Base-by-base conservation (phyloP, 176 grass and related monocot genomes). In the Zizania latifolia region DNA sequence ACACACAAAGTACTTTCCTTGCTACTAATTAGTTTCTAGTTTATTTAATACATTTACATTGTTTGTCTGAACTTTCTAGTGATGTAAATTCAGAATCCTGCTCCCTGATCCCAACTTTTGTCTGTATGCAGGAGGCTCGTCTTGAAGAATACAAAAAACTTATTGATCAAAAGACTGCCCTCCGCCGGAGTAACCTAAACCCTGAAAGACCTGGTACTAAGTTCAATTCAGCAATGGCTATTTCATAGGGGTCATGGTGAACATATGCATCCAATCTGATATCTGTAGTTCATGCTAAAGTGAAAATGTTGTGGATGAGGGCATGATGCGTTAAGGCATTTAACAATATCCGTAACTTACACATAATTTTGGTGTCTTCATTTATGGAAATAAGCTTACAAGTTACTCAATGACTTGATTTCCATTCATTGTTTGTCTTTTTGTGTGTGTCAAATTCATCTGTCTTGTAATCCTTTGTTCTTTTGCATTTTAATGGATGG, bases 121-220 rank as follows among this genome's bases (percentile, higher is more conserved):
- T 26, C 41, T 41, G 9, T 83, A 54, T 90, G 76, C 77, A 99
- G 96, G 96, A 95, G 77, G 89, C 89, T 17, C 86, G 92, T 10
- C 76, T 94, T 58, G 92, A 99, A 84, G 96, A 99, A 71, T 44
- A 90, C 37, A 94, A 73, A 76, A 99, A 72, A 72, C 59, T 82
- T 30, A 78, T 99, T 79, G 96, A 99, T 37, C 82, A 83, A 60
- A 95, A 99, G 82, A 62, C 71, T 16, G 41, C 87, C 57, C 92
- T 99, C 21, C 92, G 92, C 59, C 65, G 50, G 51, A 95, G 68
- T 62, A 99, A 99, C 89, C 82, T 90, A 62, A 99, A 95, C 61
- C 89, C 96, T 88, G 89, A 92, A 90, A 92, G 96, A 55, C 96
- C 96, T 14, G 96, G 92, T 99, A 92, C 16, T 66, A 15, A 40